Percentiles rank a stretch among this genome's conserved stretches.
Evolutionary conservation across 305 asterid species (phyloP).

Genomic region (Plantago coronopus): DNA sequence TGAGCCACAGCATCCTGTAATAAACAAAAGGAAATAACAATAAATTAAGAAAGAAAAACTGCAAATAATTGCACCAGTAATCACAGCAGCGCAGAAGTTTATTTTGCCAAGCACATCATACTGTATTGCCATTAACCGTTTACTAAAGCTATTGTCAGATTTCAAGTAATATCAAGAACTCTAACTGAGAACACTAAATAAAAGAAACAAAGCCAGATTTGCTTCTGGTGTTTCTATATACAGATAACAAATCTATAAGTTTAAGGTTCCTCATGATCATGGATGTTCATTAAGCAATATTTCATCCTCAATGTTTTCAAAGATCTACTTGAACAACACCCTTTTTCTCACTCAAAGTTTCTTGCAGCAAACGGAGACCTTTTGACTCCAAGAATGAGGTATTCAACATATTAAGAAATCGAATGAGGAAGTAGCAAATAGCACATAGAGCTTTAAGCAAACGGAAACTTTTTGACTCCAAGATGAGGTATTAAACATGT

Average conservation of each 20-base stretch:
- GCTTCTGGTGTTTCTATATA: background rate
- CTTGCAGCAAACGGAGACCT: slow-evolving; percentile 1
- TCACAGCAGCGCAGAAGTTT: slow-evolving; percentile 8
- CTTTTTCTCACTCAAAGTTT: background rate
- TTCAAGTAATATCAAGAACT: no score
- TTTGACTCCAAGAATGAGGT: background rate
- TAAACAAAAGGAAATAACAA: background rate
- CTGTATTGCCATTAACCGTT: background rate
- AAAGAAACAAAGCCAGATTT: background rate
- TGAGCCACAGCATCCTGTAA: slow-evolving; percentile 91
- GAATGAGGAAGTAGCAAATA: background rate
- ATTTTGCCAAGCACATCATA: slow-evolving; percentile 13
- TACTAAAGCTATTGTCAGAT: no score
- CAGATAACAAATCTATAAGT: background rate
- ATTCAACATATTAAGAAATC: background rate
- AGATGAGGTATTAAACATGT: background rate
- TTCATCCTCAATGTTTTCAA: background rate
- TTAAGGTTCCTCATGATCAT: background rate
- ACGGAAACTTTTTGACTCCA: background rate
- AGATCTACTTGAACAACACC: slow-evolving; percentile 1
- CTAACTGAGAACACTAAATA: no score
- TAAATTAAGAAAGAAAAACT: background rate
- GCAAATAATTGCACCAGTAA: slow-evolving; percentile 4
- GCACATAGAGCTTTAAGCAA: slow-evolving; percentile 4
- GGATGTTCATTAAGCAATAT: background rate